Conservation (phyloP, 164 flowering plant species). For the Pachysandra terminalis region DNA sequence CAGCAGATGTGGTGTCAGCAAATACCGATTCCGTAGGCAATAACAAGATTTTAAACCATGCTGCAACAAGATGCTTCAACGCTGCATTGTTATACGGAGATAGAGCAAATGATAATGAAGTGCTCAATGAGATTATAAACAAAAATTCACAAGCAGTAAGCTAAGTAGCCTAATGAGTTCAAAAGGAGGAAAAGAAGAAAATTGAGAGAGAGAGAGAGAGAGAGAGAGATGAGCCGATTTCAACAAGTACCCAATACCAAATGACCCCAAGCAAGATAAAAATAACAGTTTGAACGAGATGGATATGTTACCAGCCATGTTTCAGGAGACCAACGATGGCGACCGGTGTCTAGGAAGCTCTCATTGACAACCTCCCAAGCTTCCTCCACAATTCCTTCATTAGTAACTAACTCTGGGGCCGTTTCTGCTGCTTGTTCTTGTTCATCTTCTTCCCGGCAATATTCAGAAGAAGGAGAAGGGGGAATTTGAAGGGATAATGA, state of each 20-base stretch:
- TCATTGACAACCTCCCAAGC: slow-evolving; percentile 94
- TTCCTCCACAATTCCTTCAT: slow-evolving; percentile 77
- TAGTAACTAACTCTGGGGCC: slow-evolving; percentile 38
- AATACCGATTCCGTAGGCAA: too few relatives aligned
- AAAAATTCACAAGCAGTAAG: too few relatives aligned
- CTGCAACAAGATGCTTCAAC: not conserved
- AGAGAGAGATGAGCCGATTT: too few relatives aligned
- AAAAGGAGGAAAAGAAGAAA: too few relatives aligned
- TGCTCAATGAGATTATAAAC: not conserved
- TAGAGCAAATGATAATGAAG: not conserved
- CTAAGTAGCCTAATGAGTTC: not conserved
- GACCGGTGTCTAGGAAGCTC: slow-evolving; percentile 60
- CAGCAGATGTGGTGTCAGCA: too few relatives aligned
- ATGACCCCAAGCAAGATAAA: not conserved
- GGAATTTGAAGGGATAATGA: slow-evolving; percentile 13
- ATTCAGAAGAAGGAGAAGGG: slow-evolving; percentile 17
- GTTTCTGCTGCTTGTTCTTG: slow-evolving; percentile 8
- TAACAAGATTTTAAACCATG: too few relatives aligned
- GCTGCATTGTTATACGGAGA: too few relatives aligned
- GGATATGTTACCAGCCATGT: slow-evolving; percentile 57
- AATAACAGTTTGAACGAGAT: not conserved
- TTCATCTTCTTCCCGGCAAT: slow-evolving; percentile 29
- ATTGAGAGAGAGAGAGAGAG: too few relatives aligned
- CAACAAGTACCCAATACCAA: too few relatives aligned
- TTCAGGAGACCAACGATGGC: slow-evolving; percentile 70